Evolutionary conservation across 164 flowering plant genomes (phyloP).

Genomic region (Vitis cinerea): DNA sequence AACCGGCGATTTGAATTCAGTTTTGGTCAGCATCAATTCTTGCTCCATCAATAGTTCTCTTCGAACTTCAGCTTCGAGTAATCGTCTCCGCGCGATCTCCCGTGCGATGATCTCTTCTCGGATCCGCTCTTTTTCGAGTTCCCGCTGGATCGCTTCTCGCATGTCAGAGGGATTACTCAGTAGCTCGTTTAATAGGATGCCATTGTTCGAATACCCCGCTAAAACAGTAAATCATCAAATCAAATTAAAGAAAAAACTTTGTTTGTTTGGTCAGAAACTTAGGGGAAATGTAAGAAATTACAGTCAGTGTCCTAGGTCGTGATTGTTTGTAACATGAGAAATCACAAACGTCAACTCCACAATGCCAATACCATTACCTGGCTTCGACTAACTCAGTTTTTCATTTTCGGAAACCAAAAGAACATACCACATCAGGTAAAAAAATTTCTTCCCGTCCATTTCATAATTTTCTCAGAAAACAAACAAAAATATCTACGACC

Average conservation of each 20-base stretch:
- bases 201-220: not conserved
- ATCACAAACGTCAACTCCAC: too few relatives aligned
- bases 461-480: constrained; percentile 3
- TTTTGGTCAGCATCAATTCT: constrained; percentile 20
- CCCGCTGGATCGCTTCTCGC: constrained; percentile 21
- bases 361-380: too few relatives aligned
- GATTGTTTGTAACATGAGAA: not conserved
- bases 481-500: not conserved
- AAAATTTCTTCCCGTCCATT: too few relatives aligned
- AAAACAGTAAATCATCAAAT: not conserved
- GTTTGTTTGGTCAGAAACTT: not conserved
- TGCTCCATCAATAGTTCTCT: constrained; percentile 39
- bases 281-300: not conserved
- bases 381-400: too few relatives aligned
- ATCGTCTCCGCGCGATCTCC: constrained; percentile 24
- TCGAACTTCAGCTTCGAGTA: constrained; percentile 40
- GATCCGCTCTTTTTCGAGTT: constrained; percentile 33
- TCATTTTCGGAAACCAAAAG: too few relatives aligned
- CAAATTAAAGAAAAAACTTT: not conserved
- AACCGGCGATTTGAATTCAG: not conserved
- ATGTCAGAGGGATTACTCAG: too few relatives aligned
- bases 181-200: too few relatives aligned
- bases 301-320: not conserved
- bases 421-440: too few relatives aligned
- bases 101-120: constrained; percentile 33